A percentile compares a stretch with the other conserved stretches of the same genome.
Conservation (phyloP, 768 basidiomycete species). For the Cubamyces sp. region DNA sequence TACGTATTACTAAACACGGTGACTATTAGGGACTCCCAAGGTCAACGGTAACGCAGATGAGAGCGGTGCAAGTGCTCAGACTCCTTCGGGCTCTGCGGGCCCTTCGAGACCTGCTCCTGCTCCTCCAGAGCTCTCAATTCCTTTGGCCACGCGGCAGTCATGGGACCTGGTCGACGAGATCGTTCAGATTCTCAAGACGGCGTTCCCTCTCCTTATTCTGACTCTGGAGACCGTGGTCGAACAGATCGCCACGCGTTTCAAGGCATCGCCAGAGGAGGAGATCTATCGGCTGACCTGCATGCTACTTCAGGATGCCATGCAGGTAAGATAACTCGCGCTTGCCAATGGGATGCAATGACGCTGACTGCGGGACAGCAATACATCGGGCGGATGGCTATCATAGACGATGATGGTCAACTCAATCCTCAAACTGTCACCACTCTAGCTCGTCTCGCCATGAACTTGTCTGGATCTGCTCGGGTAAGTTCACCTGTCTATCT, state of each 20-base stretch:
- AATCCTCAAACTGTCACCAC: slow-evolving; percentile 57
- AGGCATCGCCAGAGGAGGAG: slow-evolving; percentile 88
- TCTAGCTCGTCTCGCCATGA: slow-evolving; percentile 61
- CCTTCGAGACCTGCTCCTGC: neutral
- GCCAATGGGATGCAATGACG: neutral
- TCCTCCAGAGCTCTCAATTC: slow-evolving; percentile 14
- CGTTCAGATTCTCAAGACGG: slow-evolving; percentile 90
- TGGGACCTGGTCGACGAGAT: slow-evolving; percentile 95
- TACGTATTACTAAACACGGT: neutral
- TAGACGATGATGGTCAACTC: slow-evolving; percentile 70
- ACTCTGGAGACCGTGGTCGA: slow-evolving; percentile 98
- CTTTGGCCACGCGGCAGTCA: slow-evolving; percentile 51
- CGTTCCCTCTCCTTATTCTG: slow-evolving; percentile 91
- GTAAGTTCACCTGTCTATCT: slow-evolving; percentile 42
- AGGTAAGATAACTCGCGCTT: slow-evolving; percentile 48
- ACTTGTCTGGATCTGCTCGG: slow-evolving; percentile 58
- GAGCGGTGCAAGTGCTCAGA: slow-evolving; percentile 3
- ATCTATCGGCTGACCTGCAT: slow-evolving; percentile 90
- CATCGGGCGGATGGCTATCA: slow-evolving; percentile 61
- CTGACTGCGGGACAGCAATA: slow-evolving; percentile 54
- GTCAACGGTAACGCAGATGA: slow-evolving; percentile 9
- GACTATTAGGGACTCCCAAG: neutral
- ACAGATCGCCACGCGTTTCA: slow-evolving; percentile 88
- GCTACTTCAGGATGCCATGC: slow-evolving; percentile 84
- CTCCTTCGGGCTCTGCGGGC: slow-evolving; percentile 39